Conservation (phyloP, 306 rosid species). For the Fagus crenata region DNA sequence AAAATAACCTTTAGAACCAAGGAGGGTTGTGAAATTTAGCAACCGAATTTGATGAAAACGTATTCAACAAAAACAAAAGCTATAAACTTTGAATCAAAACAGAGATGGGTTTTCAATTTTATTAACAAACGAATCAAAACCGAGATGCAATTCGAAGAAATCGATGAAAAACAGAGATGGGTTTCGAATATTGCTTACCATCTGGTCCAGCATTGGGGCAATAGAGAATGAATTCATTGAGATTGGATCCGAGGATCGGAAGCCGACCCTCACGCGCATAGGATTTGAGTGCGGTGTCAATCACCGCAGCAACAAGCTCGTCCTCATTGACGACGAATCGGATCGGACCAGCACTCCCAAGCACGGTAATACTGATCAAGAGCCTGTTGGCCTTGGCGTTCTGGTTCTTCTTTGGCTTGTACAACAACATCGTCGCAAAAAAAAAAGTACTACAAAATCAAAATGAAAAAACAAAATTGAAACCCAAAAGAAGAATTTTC, state of each 20-base stretch:
- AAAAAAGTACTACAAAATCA: not conserved
- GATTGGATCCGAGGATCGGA: slow-evolving; percentile 66
- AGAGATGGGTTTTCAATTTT: not conserved
- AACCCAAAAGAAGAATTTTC: not conserved
- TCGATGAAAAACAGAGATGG: slow-evolving; percentile 9
- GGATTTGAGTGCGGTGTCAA: slow-evolving; percentile 74
- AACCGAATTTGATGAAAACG: not conserved
- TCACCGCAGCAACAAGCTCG: slow-evolving; percentile 69
- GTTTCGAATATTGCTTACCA: slow-evolving; percentile 41
- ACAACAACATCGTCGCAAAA: slow-evolving; percentile 60
- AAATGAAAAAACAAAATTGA: not conserved
- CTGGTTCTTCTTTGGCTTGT: slow-evolving; percentile 82
- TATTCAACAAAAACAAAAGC: not conserved
- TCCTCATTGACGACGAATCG: slow-evolving; percentile 76
- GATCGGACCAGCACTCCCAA: slow-evolving; percentile 95
- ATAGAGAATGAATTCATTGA: slow-evolving; percentile 58
- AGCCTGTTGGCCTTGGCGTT: slow-evolving; percentile 57
- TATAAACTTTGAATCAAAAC: not conserved
- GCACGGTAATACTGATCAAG: slow-evolving; percentile 74
- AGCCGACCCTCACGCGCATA: slow-evolving; percentile 97
- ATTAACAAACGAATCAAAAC: not conserved
- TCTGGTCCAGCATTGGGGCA: slow-evolving; percentile 68
- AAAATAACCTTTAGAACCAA: not conserved
- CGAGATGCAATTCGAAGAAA: not conserved
- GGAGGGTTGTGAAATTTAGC: not conserved